Base-by-base conservation (phyloP, 1,284 basidiomycete species). In the Fistulinella staudtii region DNA sequence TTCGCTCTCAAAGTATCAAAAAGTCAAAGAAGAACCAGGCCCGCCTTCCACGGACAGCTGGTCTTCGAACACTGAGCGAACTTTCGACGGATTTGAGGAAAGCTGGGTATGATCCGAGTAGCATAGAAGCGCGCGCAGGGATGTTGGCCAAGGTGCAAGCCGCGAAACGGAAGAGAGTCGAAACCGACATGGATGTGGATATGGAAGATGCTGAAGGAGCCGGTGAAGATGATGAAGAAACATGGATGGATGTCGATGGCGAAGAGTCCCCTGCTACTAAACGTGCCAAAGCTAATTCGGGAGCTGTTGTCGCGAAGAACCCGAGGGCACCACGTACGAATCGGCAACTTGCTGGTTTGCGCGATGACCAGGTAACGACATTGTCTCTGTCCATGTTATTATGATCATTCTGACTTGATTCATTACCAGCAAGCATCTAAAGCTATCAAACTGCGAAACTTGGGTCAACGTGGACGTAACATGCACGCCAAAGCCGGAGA, bases 401-500 rank as follows among this genome's bases (percentile, higher is more conserved):
- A 8, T 24, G 15, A 30, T 29, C 14, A 22, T 24, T 6, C 24
- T 46, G 18, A 14, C 40, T 40, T 28, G 8, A 41, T 33, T 7
- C 13, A 43, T 37, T 27, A 31, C 37, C 55, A 86, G 78, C 91
- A 96, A 82, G 79, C 76, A 25, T 73, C 79, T 51, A 87, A 85
- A 64, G 89, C 93, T 15, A 71, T 80, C 65, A 81, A 83, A 61
- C 73, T 96, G 42, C 85, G 89, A 50, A 86, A 89, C 57, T 77
- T 94, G 48, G 85, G 85, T 13, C 90, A 94, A 65, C 76, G 93
- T 54, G 79, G 78, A 50, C 86, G 90, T 50, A 93, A 94, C 65
- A 82, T 83, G 73, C 75, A 85, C 34, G 93, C 92, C 21, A 90
- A 86, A 63, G 93, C 92, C 34, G 89, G 89, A 52, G 93, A 97